Base-by-base conservation (phyloP, 805 yeast genomes). In the Metschnikowia colocasiae region DNA sequence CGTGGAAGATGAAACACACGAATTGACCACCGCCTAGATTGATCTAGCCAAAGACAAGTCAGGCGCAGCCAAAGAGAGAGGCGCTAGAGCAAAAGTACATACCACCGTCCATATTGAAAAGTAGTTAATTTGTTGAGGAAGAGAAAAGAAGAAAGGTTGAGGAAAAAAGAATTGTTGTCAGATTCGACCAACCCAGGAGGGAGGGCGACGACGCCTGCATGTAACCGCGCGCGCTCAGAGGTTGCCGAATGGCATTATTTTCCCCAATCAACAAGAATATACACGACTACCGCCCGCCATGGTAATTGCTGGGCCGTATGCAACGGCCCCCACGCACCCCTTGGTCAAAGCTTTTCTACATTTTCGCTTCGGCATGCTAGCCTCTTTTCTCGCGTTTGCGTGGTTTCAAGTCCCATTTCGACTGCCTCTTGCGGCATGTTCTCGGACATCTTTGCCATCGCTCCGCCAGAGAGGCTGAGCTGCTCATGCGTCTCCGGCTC, bases 51-150 rank as follows among this genome's bases (percentile, higher is more conserved):
- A 23, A 10, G 30, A 25, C 13, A 23, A 3, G 30, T 15, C 30
- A 16, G 15, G 10, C 4, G 40, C 40, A 12, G 42, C 33, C 15
- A 5, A 18, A 15, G 22, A 12, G 31, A 4, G 37, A 22, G 12
- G 20, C 20, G 13, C 29, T 4, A 15, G 19, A 23, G 23, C 22
- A 12, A 40, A 32, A 23, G 43, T 67, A 77, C 81, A 68, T 77
- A 77, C 81, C 80, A 68, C 80, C 80, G 76, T 78, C 82, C 82
- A 78, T 77, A 61, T 67, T 76, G 70, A 60, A 49, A 45, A 50
- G 38, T 57, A 48, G 50, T 53, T 54, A 52, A 54, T 37, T 55
- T 44, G 46, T 51, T 54, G 53, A 51, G 36, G 49, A 51, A 49
- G 55, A 49, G 51, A 53, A 51, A 56, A 54, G 59, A 54, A 54